phyloP scores from a whole-genome alignment of 2,329 filamentous ascomycete genomes.

The Fusarium brachygibbosum region DNA sequence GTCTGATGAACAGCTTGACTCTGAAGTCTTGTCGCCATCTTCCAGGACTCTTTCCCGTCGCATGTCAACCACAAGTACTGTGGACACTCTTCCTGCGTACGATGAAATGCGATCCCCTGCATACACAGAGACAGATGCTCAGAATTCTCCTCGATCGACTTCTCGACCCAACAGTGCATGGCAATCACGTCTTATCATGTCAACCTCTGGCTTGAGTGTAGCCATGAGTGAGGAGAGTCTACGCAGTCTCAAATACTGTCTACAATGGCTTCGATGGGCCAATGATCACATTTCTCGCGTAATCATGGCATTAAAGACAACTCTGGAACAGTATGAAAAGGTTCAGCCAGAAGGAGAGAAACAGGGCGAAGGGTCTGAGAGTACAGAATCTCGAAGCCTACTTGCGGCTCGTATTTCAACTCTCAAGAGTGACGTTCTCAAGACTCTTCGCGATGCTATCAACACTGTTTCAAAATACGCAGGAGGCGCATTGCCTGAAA shows the following conservation, averaged over 20 bases:
- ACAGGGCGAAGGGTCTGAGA: slow-evolving; percentile 14
- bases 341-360: slow-evolving; percentile 33
- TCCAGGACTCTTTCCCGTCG: slow-evolving; percentile 60
- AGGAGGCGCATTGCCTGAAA: slow-evolving; percentile 90
- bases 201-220: slow-evolving; percentile 89
- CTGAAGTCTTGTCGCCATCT: slow-evolving; percentile 47
- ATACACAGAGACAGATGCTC: slow-evolving; percentile 72
- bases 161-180: slow-evolving; percentile 64
- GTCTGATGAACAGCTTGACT: slow-evolving; percentile 40
- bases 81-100: slow-evolving; percentile 86
- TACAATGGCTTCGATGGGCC: slow-evolving; percentile 83
- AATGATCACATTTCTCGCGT: slow-evolving; percentile 84
- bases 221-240: slow-evolving; percentile 93
- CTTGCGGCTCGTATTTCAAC: slow-evolving; percentile 74
- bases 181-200: slow-evolving; percentile 88
- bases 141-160: slow-evolving; percentile 48
- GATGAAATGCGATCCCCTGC: slow-evolving; percentile 82
- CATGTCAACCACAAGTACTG: slow-evolving; percentile 74
- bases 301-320: slow-evolving; percentile 78
- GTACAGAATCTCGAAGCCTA: slow-evolving; percentile 53
- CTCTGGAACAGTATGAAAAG: slow-evolving; percentile 84
- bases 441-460: slow-evolving; percentile 84
- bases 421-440: slow-evolving; percentile 78
- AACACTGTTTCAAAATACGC: slow-evolving; percentile 90
- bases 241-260: slow-evolving; percentile 84